Evolutionary conservation across 495 filamentous ascomycete species (phyloP), one percentile per base, ranked within the genome.

Genomic region (Penicillium turbatum): DNA sequence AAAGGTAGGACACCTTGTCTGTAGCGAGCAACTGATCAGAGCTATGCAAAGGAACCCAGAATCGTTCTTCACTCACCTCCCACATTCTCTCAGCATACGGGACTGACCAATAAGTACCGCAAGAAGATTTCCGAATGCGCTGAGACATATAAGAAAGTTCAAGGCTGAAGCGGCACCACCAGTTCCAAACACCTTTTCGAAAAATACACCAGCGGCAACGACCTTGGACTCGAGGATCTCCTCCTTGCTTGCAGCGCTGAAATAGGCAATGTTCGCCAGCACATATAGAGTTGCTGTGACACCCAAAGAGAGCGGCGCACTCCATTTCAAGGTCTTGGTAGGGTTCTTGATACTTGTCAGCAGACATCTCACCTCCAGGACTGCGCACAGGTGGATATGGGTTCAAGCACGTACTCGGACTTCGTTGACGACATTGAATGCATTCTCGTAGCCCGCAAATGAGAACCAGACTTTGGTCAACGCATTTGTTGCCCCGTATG

Each of bases 1-100:
- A 70, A 86, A 0, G 85, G 85, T 5, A 86, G 76, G 3, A 85
- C 79, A 26, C 85, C 85, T 75, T 88, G 84, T 48, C 82, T 83
- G 39, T 44, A 30, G 29, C 11, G 13, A 26, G 0, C 6, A 15
- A 41, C 6, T 5, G 5, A 5, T 41, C 21, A 32, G 16, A 0
- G 4, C 21, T 24, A 24, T 24, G 2, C 21, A 24, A 24, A 24
- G 2, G 21, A 24, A 24, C 4, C 21, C 21, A 24, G 21, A 24
- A 24, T 24, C 21, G 4, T 27, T 32, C 6, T n/a, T 26, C 4
- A 43, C 57, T 16, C 55, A 72, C 69, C 69, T 62, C 38, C 83
- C 83, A 60, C 79, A 81, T 56, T 87, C 83, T 12, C 83, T 72
- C 44, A 84, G 78, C 47, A 86, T 51, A 16, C 83, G 70, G 11